Conservation (phyloP, 2,329 filamentous ascomycete genomes). For the Orbilia javanica region DNA sequence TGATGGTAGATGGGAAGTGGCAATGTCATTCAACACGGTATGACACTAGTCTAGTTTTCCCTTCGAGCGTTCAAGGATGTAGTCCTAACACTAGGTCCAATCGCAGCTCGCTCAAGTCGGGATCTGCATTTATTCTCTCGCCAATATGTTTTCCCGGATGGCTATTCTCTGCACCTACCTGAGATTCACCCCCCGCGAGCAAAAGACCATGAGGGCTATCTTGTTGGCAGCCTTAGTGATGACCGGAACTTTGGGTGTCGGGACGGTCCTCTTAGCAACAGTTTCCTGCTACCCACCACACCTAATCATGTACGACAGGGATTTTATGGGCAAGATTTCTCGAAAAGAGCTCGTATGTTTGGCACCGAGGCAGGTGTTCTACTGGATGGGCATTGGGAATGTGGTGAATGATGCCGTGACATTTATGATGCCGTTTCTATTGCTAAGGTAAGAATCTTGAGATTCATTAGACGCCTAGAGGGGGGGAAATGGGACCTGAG, state of each 20-base stretch:
- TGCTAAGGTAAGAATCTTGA: constrained; percentile 14
- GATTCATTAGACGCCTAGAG: not conserved
- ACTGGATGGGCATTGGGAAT: constrained; percentile 44
- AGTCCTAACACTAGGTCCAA: not conserved
- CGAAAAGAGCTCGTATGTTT: constrained; percentile 27
- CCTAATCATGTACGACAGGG: constrained; percentile 35
- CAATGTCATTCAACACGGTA: constrained; percentile 43
- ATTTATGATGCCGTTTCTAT: constrained; percentile 42
- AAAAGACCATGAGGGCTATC: constrained; percentile 33
- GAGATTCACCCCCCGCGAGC: constrained; percentile 33
- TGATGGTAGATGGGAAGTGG: constrained; percentile 30
- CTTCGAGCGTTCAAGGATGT: not conserved
- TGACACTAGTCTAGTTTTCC: not conserved
- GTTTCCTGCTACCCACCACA: constrained; percentile 45
- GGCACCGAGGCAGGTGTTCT: constrained; percentile 42
- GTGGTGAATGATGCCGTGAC: constrained; percentile 39
- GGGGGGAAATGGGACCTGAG: not conserved
- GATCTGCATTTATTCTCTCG: constrained; percentile 36
- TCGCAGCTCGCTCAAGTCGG: constrained; percentile 30
- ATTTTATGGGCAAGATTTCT: constrained; percentile 37
- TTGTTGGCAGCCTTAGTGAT: constrained; percentile 16
- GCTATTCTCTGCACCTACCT: constrained; percentile 37
- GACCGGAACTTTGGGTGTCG: constrained; percentile 32
- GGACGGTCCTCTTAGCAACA: constrained; percentile 29
- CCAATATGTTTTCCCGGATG: constrained; percentile 44